Base-by-base conservation (phyloP, 1,139 yeast genomes). In the Geotrichum citri-aurantii region DNA sequence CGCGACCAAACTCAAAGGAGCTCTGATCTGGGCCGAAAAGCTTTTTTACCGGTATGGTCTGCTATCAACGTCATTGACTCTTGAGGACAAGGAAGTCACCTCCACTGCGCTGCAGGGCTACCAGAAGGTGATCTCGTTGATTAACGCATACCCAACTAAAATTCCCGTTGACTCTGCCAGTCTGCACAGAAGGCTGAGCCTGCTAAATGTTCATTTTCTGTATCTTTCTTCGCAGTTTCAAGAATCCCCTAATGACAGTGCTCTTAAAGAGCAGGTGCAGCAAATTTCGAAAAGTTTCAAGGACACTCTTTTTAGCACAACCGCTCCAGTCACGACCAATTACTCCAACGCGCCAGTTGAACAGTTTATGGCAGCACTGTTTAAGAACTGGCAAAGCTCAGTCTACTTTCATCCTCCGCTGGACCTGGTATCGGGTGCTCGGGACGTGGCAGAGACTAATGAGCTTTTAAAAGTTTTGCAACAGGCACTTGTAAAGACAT, bases 281-380 rank as follows among this genome's bases (percentile, higher is more conserved):
- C 53, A 58, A 7, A 52, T 61, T 17, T 56, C 61, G 8, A 58
- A 63, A 40, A 29, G 49, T 5, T 62, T 63, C 50, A 61, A 65
- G n/a, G 56, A 64, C 1, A 48, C 58, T 6, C 59, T 70, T 6
- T 65, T 72, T 51, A 61, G 62, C 17, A 54, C 63, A 0, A 61
- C 75, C 1, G 66, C 68, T 6, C 78, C 80, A 59, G 84, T 85
- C 0, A 71, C 66, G 44, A 81, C 85, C 2, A 69, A 74, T 6
- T 77, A 78, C 53, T 21, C 68, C 1, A 80, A 79, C 63, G 66
- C 58, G 0, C 61, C 64, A 2, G 62, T 73, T 7, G 73, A 72
- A 55, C 63, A 70, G 27, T 65, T 71, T 51, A 70, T 68, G 24
- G 67, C 62, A 59, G 69, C 67, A 55, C 71, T 65, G 69, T 73